Evolutionary conservation across 768 basidiomycete species (phyloP), one percentile per base, ranked within the genome.

Genomic region (Lentinula aciculospora): DNA sequence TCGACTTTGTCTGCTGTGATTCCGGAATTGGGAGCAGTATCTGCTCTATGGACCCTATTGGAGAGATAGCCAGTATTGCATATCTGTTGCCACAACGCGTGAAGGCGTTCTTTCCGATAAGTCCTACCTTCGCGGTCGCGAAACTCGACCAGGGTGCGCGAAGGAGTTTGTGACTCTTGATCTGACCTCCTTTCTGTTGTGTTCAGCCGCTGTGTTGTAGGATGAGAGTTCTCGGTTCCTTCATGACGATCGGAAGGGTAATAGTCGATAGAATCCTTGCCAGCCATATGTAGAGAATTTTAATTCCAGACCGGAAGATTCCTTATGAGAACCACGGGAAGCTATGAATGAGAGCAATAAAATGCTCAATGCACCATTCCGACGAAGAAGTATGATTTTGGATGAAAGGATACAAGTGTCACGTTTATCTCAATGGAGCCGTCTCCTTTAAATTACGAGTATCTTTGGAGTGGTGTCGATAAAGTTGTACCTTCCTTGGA

Each of bases 1-100:
- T 84, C 80, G 15, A 86, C 92, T 59, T 79, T 72, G 65, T 85
- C 83, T 32, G 79, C 84, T 46, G 81, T 83, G 60, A 85, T 62
- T n/a, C 61, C 56, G 32, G 62, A 62, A 27, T 42, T 63, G 29
- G 50, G 58, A 48, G 61, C 65, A 63, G 56, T 62, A 57, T 55
- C 29, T 49, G 17, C 39, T 42, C 49, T 60, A 44, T 60, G 56
- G 31, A 48, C 46, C 37, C 39, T 39, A 55, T 53, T 40, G 44
- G 63, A 54, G 32, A 62, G 53, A 48, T 51, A 59, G 28, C 61
- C 59, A 25, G 61, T 65, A 29, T 71, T 70, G 32, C 74, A 74
- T 13, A 92, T 76, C 51, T 77, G 78, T 54, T 75, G 72, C 87
- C 89, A 93, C 29, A 92, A 69, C 46, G 77, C 78, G 56, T 78